Percentiles rank a stretch among this genome's conserved stretches.
Evolutionary conservation across 2,329 filamentous ascomycete species (phyloP).

Genomic region (Alternaria arbusti): DNA sequence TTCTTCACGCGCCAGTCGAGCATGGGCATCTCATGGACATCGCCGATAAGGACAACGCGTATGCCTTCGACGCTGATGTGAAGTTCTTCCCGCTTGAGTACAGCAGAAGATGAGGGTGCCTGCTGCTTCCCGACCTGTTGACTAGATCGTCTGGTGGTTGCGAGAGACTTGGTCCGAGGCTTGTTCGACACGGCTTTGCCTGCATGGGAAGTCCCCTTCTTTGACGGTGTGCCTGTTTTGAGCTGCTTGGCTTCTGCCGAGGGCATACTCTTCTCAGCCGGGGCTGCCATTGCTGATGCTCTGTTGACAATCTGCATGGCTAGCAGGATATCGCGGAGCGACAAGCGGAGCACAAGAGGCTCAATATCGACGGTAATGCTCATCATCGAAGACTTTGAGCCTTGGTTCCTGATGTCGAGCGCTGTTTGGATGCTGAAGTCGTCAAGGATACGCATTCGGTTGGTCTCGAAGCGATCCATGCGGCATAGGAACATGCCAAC

Average conservation of each 20-base stretch:
- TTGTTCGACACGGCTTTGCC: conserved; percentile 56
- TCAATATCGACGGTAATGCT: conserved; percentile 89
- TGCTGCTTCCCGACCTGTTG: conserved; percentile 63
- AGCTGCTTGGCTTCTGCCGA: conserved; percentile 63
- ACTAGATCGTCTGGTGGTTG: conserved; percentile 48
- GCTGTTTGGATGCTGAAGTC: conserved; percentile 93
- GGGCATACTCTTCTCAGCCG: conserved; percentile 53
- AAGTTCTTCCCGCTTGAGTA: conserved; percentile 77
- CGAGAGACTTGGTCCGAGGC: conserved; percentile 54
- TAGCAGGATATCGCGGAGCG: conserved; percentile 90
- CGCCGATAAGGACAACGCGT: conserved; percentile 91
- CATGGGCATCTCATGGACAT: conserved; percentile 92
- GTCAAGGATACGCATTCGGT: conserved; percentile 88
- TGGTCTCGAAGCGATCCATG: conserved; percentile 97
- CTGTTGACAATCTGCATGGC: conserved; percentile 91
- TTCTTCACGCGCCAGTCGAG: conserved; percentile 92
- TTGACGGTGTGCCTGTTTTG: conserved; percentile 55
- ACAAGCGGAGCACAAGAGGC: conserved; percentile 87
- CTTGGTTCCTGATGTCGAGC: conserved; percentile 74
- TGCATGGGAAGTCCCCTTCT: conserved; percentile 58
- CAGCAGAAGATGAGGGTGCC: conserved; percentile 61
- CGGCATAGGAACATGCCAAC: conserved; percentile 98
- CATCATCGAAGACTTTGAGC: conserved; percentile 66
- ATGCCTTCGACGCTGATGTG: conserved; percentile 87
- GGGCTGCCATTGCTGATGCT: conserved; percentile 83